A percentile compares a stretch with the other conserved stretches of the same genome.
Conservation (phyloP, 1,139 yeast species). For the Petasospora rhodanensis region DNA sequence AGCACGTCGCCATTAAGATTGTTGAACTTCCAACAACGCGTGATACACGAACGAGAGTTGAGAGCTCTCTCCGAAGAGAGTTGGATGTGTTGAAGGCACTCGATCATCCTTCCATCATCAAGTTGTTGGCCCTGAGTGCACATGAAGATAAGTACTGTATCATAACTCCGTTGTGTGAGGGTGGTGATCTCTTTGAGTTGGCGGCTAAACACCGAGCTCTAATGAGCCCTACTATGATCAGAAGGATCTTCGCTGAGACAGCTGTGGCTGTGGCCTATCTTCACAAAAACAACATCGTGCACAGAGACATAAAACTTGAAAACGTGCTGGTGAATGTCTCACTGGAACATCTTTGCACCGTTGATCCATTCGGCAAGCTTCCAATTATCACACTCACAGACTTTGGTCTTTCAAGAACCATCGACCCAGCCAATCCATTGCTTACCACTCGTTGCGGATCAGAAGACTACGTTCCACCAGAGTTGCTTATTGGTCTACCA, state of each 20-base stretch:
- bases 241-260: slow-evolving; percentile 65
- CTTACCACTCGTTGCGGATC: slow-evolving; percentile 90
- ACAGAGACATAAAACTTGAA: slow-evolving; percentile 85
- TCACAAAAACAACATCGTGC: slow-evolving; percentile 65
- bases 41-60: slow-evolving; percentile 48
- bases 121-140: slow-evolving; percentile 34
- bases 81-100: slow-evolving; percentile 51
- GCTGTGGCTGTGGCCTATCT: slow-evolving; percentile 67
- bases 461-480: slow-evolving; percentile 94
- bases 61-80: slow-evolving; percentile 72
- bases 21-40: slow-evolving; percentile 25
- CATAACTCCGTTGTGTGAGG: slow-evolving; percentile 71
- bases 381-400: slow-evolving; percentile 69
- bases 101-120: slow-evolving; percentile 40
- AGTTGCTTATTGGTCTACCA: slow-evolving; percentile 79
- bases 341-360: slow-evolving; percentile 30
- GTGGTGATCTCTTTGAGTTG: slow-evolving; percentile 78
- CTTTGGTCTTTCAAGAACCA: slow-evolving; percentile 76
- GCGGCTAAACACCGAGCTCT: slow-evolving; percentile 39
- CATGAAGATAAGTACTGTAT: slow-evolving; percentile 37
- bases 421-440: slow-evolving; percentile 54
- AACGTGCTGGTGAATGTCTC: slow-evolving; percentile 55
- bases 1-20: slow-evolving; percentile 33
- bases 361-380: slow-evolving; percentile 17
- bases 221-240: slow-evolving; percentile 43